Conservation (phyloP, 306 rosid genomes). For the Oemleria cerasiformis region DNA sequence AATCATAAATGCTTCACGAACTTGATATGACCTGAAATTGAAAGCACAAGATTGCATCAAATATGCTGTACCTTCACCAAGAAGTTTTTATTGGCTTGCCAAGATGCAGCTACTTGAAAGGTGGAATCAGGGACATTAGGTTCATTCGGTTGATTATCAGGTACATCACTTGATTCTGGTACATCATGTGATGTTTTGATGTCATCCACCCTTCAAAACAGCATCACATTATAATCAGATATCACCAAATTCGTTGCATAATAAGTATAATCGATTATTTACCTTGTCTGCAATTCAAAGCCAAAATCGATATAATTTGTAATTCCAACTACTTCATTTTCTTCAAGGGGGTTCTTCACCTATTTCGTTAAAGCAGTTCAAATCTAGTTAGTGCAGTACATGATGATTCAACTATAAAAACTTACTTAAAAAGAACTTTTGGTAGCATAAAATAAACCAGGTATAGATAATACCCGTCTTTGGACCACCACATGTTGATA, state of each 20-base stretch:
- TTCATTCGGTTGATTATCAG: slow-evolving; percentile 35
- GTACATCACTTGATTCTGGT: slow-evolving; percentile 46
- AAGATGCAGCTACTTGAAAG: slow-evolving; percentile 91
- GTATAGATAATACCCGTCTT: slow-evolving; percentile 66
- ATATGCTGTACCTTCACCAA: slow-evolving; percentile 63
- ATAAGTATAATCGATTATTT: slow-evolving; percentile 19
- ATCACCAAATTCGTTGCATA: slow-evolving; percentile 12
- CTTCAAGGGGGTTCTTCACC: slow-evolving; percentile 93
- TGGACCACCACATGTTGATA: slow-evolving; percentile 97
- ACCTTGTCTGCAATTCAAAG: slow-evolving; percentile 85
- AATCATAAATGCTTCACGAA: slow-evolving; percentile 22
- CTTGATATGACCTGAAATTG: slow-evolving; percentile 21
- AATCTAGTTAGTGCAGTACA: slow-evolving; percentile 20
- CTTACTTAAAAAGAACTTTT: not conserved
- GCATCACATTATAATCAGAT: not conserved
- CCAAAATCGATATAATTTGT: slow-evolving; percentile 97
- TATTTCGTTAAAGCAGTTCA: slow-evolving; percentile 41
- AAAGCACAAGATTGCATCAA: slow-evolving; percentile 20
- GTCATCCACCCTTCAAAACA: slow-evolving; percentile 58
- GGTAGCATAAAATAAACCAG: slow-evolving; percentile 6
- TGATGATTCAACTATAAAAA: not conserved
- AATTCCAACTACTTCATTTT: slow-evolving; percentile 75
- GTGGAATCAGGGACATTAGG: slow-evolving; percentile 56
- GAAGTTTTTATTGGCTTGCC: slow-evolving; percentile 96
- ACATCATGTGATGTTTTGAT: slow-evolving; percentile 43